Percentiles rank a stretch among this genome's conserved stretches.
Evolutionary conservation across 306 rosid species (phyloP).

Genomic region (Rosa rugosa): DNA sequence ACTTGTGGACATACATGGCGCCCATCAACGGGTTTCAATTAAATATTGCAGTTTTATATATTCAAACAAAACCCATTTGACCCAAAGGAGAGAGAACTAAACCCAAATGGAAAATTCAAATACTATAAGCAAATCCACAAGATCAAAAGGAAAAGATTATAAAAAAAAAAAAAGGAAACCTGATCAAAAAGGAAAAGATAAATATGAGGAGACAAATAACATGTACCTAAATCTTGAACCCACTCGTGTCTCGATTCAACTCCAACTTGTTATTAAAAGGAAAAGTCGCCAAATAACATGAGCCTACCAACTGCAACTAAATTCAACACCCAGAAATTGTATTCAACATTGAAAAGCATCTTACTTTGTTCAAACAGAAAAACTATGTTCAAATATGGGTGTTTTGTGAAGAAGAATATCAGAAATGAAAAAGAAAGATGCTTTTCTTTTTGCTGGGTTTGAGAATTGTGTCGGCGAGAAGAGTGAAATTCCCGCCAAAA

Average conservation of each 20-base stretch:
- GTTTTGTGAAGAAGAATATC: constrained; percentile 5
- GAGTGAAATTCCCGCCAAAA: constrained; percentile 36
- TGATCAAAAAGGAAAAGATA: constrained; percentile 26
- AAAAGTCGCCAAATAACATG: constrained; percentile 35
- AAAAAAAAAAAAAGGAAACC: no score
- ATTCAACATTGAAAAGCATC: background rate
- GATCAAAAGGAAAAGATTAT: background rate
- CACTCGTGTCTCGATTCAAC: constrained; percentile 28
- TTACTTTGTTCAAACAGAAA: background rate
- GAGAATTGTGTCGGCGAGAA: constrained; percentile 42
- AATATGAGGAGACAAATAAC: constrained; percentile 49
- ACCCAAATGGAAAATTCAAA: background rate
- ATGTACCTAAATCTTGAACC: constrained; percentile 50
- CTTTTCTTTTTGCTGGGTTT: background rate
- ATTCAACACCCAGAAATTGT: constrained; percentile 23
- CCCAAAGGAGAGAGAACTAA: background rate
- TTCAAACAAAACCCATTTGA: constrained; percentile 13
- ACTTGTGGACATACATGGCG: constrained; percentile 33
- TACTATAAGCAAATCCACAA: background rate
- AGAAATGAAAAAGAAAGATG: background rate
- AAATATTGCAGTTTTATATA: background rate
- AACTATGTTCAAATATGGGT: background rate
- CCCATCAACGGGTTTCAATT: background rate
- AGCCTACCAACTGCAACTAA: constrained; percentile 53
- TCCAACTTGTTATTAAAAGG: constrained; percentile 36